These are phyloP conservation scores for Trichosanthes truncata DNA, from an alignment of 306 rosid species.

Conservation along the genomic window DNA sequence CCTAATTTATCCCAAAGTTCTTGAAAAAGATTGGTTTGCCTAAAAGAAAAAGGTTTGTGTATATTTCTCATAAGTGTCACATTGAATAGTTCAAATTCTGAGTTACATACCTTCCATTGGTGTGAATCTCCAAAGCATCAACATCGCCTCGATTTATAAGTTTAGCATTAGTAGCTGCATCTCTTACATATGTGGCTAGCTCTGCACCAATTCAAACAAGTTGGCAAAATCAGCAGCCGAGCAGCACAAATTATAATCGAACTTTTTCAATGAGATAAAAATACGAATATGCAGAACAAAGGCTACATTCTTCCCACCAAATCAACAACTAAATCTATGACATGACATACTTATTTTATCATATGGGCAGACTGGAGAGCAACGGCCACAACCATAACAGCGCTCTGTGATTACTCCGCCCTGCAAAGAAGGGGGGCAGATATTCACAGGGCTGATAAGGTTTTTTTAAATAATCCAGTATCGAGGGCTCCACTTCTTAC, in stretches of 20 bases:
- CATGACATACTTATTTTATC: slow-evolving; percentile 64
- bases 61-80: background rate
- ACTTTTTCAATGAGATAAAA: background rate
- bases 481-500: background rate
- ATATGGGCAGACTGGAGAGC: slow-evolving; percentile 89
- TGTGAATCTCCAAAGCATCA: slow-evolving; percentile 84
- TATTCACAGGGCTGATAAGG: background rate
- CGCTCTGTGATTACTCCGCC: slow-evolving; percentile 85
- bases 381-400: slow-evolving; percentile 94
- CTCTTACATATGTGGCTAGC: slow-evolving; percentile 60
- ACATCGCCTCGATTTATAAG: slow-evolving; percentile 55
- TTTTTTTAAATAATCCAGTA: background rate
- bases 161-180: slow-evolving; percentile 45
- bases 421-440: slow-evolving; percentile 25
- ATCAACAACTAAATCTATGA: background rate
- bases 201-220: slow-evolving; percentile 30
- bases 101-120: slow-evolving; percentile 71
- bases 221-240: background rate
- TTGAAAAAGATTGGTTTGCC: slow-evolving; percentile 45
- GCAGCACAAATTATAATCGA: background rate
- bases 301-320: background rate
- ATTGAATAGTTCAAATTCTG: background rate
- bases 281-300: background rate
- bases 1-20: slow-evolving; percentile 72
- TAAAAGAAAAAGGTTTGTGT: slow-evolving; percentile 2